A percentile compares a stretch with the other conserved stretches of the same genome.
These are phyloP conservation scores for Colletotrichum horii DNA, from an alignment of 2,329 filamentous ascomycete genomes.

Conservation along the genomic window DNA sequence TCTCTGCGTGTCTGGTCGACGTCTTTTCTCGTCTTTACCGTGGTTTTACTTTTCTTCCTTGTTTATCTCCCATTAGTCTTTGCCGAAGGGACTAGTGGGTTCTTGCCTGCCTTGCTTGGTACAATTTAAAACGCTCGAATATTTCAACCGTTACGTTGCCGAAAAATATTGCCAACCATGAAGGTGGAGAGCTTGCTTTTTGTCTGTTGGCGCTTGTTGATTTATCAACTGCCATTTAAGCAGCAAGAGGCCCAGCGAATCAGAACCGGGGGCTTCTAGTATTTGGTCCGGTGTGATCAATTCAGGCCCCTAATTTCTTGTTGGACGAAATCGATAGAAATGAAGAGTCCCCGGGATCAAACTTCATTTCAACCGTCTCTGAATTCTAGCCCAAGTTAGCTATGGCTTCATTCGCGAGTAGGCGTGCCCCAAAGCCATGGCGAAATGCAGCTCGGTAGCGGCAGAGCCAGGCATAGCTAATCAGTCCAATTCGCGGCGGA, in stretches of 20 bases:
- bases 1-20: neutral
- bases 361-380: neutral
- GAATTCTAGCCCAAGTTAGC: neutral
- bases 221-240: neutral
- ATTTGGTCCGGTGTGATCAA: too few species aligned
- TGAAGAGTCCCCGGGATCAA: neutral
- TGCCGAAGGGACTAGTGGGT: too few species aligned
- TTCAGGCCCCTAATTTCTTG: too few species aligned
- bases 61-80: too few species aligned
- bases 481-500: neutral
- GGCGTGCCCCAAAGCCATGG: neutral
- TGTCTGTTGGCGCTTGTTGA: neutral
- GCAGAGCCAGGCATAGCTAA: neutral
- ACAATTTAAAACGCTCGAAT: neutral
- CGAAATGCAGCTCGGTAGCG: neutral
- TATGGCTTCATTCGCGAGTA: neutral
- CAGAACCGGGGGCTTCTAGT: neutral
- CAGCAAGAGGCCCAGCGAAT: neutral
- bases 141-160: neutral
- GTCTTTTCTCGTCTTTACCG: neutral
- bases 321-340: too few species aligned
- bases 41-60: neutral
- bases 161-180: neutral
- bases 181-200: neutral
- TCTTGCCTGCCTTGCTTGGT: too few species aligned